These are phyloP conservation scores for Knoxdaviesia proteae DNA, from an alignment of 2,329 filamentous ascomycete genomes.

Conservation along the genomic window DNA sequence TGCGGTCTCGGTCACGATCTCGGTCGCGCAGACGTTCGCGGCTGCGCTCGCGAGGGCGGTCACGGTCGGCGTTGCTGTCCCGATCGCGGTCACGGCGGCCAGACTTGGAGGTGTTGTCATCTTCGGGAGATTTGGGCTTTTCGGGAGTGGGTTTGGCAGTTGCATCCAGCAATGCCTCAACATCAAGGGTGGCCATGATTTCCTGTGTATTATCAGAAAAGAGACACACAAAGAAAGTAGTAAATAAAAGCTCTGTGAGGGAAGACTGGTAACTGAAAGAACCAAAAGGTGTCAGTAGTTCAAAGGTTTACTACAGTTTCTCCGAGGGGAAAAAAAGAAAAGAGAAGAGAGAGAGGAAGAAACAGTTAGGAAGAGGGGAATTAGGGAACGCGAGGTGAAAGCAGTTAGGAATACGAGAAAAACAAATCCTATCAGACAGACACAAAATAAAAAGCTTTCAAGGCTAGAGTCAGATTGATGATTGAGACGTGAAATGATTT, in stretches of 20 bases:
- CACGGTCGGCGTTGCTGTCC: slow-evolving; percentile 34
- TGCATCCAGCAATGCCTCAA: slow-evolving; percentile 79
- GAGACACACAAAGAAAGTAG: too few species aligned
- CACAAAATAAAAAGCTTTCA: too few species aligned
- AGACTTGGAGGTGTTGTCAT: slow-evolving; percentile 34
- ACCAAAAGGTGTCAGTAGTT: neutral
- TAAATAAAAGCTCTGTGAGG: too few species aligned
- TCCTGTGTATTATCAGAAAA: too few species aligned
- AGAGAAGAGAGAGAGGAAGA: neutral
- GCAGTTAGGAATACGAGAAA: too few species aligned
- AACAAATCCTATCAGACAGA: too few species aligned
- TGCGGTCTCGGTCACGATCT: slow-evolving; percentile 24
- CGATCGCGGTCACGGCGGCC: slow-evolving; percentile 33
- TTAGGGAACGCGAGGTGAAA: too few species aligned
- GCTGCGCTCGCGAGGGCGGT: slow-evolving; percentile 23
- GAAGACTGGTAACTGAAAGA: too few species aligned
- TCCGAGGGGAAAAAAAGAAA: neutral
- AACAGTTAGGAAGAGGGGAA: too few species aligned
- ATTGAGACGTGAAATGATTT: too few species aligned
- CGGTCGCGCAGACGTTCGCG: slow-evolving; percentile 35
- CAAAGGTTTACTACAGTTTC: neutral
- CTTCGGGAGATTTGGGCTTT: slow-evolving; percentile 25
- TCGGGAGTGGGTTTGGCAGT: slow-evolving; percentile 43
- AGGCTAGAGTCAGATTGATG: too few species aligned
- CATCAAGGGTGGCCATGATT: slow-evolving; percentile 37